Conservation (phyloP, 805 yeast genomes). For the Metschnikowia borealis region DNA sequence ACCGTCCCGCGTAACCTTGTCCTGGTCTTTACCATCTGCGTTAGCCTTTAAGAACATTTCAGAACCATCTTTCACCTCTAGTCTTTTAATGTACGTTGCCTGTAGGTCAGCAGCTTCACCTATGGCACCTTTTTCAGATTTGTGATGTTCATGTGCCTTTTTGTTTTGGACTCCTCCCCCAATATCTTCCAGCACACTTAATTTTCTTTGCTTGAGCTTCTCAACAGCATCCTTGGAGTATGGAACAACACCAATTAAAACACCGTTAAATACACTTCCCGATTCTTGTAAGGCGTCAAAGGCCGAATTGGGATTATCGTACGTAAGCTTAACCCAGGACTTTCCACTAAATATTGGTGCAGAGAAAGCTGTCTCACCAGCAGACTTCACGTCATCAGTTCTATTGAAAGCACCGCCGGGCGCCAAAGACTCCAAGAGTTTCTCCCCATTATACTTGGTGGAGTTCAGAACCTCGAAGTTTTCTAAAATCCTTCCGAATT, state of each 20-base stretch:
- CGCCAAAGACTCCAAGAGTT: constrained; percentile 7
- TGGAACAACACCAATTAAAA: constrained; percentile 64
- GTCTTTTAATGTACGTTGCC: constrained; percentile 23
- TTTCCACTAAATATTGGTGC: constrained; percentile 77
- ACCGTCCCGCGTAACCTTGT: constrained; percentile 20
- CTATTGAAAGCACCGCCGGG: constrained; percentile 14
- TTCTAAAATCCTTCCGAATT: constrained; percentile 77
- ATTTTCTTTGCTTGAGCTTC: constrained; percentile 46
- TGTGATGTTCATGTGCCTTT: constrained; percentile 7
- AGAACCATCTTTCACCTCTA: constrained; percentile 40
- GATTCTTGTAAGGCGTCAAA: constrained; percentile 81
- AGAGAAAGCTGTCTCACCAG: constrained; percentile 1
- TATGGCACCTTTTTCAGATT: constrained; percentile 9
- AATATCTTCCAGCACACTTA: constrained; percentile 44
- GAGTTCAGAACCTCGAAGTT: constrained; percentile 47
- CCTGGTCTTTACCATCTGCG: constrained; percentile 16
- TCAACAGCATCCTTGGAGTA: constrained; percentile 59
- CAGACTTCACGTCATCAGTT: not conserved
- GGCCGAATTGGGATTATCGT: constrained; percentile 69
- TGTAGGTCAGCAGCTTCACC: constrained; percentile 16
- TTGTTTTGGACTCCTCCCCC: constrained; percentile 32
- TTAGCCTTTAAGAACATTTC: constrained; percentile 31
- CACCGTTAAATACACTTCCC: constrained; percentile 66
- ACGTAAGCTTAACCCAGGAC: constrained; percentile 90
- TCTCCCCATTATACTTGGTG: constrained; percentile 6